A percentile compares a stretch with the other conserved stretches of the same genome.
These are phyloP conservation scores for Leucaena leucocephala DNA, from an alignment of 306 rosid genomes.

Conservation along the genomic window DNA sequence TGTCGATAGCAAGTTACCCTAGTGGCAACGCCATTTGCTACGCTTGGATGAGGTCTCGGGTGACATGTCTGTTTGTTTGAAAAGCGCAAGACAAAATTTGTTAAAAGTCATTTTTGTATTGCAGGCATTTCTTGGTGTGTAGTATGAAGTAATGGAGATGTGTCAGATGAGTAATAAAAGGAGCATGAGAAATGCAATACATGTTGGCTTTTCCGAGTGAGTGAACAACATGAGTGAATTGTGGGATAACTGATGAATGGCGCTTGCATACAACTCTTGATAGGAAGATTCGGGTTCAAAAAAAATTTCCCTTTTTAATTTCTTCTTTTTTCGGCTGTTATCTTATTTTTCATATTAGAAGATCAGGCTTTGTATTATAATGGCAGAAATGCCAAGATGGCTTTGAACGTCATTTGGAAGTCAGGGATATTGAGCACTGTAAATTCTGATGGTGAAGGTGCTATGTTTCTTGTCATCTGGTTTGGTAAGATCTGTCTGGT, in stretches of 20 bases:
- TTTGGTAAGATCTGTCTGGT: not conserved
- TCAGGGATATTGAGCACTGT: not conserved
- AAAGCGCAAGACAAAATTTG: not conserved
- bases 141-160: constrained; percentile 34
- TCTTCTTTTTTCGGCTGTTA: not conserved
- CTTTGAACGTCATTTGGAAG: constrained; percentile 25
- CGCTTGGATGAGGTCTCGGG: no score
- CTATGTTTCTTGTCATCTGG: not conserved
- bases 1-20: no score
- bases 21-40: no score
- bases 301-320: not conserved
- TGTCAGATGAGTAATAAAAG: constrained; percentile 25
- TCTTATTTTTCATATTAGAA: not conserved
- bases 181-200: constrained; percentile 12
- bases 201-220: constrained; percentile 20
- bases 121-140: constrained; percentile 50
- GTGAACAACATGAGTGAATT: constrained; percentile 16
- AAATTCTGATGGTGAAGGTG: not conserved
- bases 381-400: not conserved
- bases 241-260: constrained; percentile 6
- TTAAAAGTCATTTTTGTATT: not conserved
- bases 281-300: constrained; percentile 16
- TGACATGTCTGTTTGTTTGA: not conserved
- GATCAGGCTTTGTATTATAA: constrained; percentile 15
- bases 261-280: constrained; percentile 27